Evolutionary conservation across 2,329 filamentous ascomycete species (phyloP), one percentile per base, ranked within the genome.

Genomic region (Fusarium sp.): DNA sequence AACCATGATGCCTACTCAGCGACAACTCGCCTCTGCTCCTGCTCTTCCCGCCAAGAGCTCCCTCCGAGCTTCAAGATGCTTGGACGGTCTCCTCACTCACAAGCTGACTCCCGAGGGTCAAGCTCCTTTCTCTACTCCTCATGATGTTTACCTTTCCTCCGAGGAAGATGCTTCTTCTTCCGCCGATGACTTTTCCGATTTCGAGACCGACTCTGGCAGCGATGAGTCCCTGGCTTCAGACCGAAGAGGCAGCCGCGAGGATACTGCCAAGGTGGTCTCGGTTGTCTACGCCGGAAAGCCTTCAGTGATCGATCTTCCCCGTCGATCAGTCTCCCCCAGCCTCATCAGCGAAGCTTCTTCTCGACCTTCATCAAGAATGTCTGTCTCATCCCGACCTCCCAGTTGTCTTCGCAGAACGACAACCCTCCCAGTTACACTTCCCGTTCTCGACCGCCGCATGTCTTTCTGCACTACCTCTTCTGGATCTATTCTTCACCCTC

Each of bases 161-260:
- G 89, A 91, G 70, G 89, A 91, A 75, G 89, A 90, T 67, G 87
- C 84, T 30, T 90, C 88, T 3, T 88, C 88, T 3, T 87, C 86
- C 19, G 85, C 86, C 46, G 88, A 88, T 77, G 84, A 88, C 77
- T 85, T 85, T 66, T 89, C 86, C 58, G 85, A 88, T 72, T 84
- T 84, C 72, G 84, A 85, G 48, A 79, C 80, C 69, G 84, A 87
- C 67, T 85, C 82, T 50, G 80, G 79, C 21, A 82, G 77, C 62
- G 82, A 81, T 52, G 71, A 77, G 39, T 72, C 68, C 7, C 65
- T 73, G 53, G 52, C 70, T 70, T 67, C 74, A 7, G 59, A 57
- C n/a, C 70, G 80, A 61, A 78, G 82, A 43, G 76, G 71, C 56
- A 85, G 82, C 73, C 83, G 84, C 68, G 84, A 88, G 76, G 85